A percentile compares a stretch with the other conserved stretches of the same genome.
Evolutionary conservation across 805 yeast genomes (phyloP).

Genomic region (Kuraishia floccosa): DNA sequence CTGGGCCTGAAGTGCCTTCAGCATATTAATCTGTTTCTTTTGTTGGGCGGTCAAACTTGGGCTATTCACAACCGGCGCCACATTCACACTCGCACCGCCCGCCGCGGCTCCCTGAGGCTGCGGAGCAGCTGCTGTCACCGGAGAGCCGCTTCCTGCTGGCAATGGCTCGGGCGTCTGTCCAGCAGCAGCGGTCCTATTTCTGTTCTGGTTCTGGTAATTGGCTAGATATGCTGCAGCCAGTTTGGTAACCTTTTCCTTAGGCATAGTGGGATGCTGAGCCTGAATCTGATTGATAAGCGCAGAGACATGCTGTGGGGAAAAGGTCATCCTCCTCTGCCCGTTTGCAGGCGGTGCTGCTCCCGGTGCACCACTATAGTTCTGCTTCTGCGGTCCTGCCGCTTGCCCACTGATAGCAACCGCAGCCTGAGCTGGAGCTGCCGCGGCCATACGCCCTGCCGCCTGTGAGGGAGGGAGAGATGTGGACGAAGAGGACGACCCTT

Average conservation of each 20-base stretch:
- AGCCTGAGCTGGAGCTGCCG: neutral
- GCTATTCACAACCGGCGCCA: slow-evolving; percentile 16
- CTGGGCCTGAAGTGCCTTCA: slow-evolving; percentile 22
- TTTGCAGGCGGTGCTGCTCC: slow-evolving; percentile 2
- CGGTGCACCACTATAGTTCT: neutral
- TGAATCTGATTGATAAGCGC: slow-evolving; percentile 56
- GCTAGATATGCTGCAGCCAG: slow-evolving; percentile 57
- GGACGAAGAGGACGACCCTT: neutral
- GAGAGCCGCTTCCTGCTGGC: neutral
- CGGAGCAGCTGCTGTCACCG: neutral
- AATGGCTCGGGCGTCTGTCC: slow-evolving; percentile 3
- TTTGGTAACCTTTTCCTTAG: slow-evolving; percentile 54
- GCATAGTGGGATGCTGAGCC: slow-evolving; percentile 49
- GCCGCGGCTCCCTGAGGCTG: neutral
- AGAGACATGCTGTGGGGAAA: slow-evolving; percentile 54
- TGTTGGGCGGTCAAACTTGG: slow-evolving; percentile 32
- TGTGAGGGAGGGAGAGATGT: too few relatives aligned
- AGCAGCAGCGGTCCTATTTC: slow-evolving; percentile 16
- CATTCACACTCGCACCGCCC: slow-evolving; percentile 6
- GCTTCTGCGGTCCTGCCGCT: neutral
- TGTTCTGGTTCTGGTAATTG: slow-evolving; percentile 40
- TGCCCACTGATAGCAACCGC: neutral
- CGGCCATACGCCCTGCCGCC: neutral
- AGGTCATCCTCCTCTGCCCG: slow-evolving; percentile 11
- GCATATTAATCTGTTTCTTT: slow-evolving; percentile 29